phyloP scores from a whole-genome alignment of 164 flowering plant species.

The Piper betle region DNA sequence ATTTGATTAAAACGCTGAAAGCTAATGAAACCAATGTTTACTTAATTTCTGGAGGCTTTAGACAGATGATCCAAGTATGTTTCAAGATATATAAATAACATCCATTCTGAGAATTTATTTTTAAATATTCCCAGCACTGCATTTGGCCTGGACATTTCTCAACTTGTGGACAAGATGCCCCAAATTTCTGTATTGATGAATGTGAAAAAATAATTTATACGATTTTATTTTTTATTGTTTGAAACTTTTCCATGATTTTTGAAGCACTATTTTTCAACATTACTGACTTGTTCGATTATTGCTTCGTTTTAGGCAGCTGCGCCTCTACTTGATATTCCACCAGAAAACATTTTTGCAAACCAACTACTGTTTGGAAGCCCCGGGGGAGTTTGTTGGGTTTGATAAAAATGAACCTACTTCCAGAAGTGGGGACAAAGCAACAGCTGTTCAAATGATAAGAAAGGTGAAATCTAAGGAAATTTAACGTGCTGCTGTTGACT shows the following conservation, averaged over 20 bases:
- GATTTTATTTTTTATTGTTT: neutral
- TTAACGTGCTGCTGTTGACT: neutral
- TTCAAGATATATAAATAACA: no score
- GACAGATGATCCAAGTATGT: constrained; percentile 93
- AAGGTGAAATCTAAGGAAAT: constrained; percentile 31
- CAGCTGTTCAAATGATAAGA: constrained; percentile 67
- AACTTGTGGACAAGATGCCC: no score
- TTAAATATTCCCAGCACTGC: no score
- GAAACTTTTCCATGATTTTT: neutral
- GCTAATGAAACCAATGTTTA: constrained; percentile 47
- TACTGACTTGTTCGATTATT: neutral
- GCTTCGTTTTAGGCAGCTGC: constrained; percentile 78
- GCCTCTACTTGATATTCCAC: constrained; percentile 65
- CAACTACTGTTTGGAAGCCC: constrained; percentile 58
- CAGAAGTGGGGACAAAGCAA: constrained; percentile 94
- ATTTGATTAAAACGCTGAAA: constrained; percentile 62
- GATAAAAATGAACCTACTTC: constrained; percentile 86
- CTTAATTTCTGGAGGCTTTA: constrained; percentile 92
- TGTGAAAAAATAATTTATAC: no score
- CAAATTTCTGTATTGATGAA: no score
- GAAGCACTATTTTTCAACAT: neutral
- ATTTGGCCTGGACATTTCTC: no score
- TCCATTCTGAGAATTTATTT: no score
- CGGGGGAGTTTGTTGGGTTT: constrained; percentile 79
- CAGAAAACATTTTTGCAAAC: constrained; percentile 81